Conservation (phyloP, 73 alveolate genomes). For the Stentor roeselii region DNA sequence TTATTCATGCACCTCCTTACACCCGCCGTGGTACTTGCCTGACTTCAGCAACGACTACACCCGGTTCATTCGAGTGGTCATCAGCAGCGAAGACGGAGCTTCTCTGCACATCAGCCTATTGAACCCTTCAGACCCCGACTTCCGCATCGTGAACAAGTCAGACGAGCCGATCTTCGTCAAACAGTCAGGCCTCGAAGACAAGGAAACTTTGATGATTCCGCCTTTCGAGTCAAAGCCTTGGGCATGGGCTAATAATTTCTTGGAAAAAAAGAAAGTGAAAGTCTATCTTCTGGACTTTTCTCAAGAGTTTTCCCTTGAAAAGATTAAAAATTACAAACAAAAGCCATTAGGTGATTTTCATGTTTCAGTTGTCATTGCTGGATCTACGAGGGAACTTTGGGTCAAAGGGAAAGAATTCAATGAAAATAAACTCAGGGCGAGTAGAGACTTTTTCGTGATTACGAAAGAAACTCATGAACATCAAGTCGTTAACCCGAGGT, state of each 20-base stretch:
- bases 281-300: background rate
- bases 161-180: background rate
- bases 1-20: background rate
- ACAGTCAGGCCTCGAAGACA: background rate
- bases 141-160: background rate
- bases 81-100: background rate
- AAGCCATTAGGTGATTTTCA: background rate
- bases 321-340: background rate
- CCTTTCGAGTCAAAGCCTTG: background rate
- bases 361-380: background rate
- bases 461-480: background rate
- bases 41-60: too few species aligned
- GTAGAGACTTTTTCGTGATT: background rate
- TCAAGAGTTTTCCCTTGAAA: constrained; percentile 5
- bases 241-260: background rate
- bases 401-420: background rate
- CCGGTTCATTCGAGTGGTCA: background rate
- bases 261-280: background rate
- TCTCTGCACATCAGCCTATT: background rate
- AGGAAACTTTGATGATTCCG: background rate
- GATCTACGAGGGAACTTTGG: background rate
- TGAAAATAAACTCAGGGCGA: background rate
- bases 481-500: background rate
- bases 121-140: constrained; percentile 2
- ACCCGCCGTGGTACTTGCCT: background rate